Evolutionary conservation across 1,284 basidiomycete species (phyloP), one percentile per base, ranked within the genome.

Genomic region (Irpex rosettiformis): DNA sequence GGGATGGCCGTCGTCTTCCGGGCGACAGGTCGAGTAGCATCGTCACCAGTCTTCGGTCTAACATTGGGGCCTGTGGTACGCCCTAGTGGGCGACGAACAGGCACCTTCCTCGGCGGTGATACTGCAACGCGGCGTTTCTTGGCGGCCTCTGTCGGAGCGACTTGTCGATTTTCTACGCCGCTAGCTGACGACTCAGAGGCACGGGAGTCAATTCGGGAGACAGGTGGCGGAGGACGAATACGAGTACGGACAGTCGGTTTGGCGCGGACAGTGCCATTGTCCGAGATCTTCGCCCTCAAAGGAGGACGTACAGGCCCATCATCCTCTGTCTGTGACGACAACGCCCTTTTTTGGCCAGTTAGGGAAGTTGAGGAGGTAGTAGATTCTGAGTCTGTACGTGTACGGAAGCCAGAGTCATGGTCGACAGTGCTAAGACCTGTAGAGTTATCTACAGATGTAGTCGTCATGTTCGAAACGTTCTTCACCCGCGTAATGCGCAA

Each of bases 401-500:
- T 79, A 21, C 74, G 73, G 45, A 83, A 67, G 16, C 80, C 75
- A 1, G 78, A 79, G 45, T 70, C 73, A 56, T 77, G 70, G 57
- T 79, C 76, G 28, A 73, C 71, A 11, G 80, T 81, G 28, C 77
- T 78, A 33, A 84, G 65, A 5, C 74, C 72, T 10, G 80, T 81
- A 18, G 77, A 67, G 22, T 54, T 72, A 52, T 73, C 65, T 61
- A 74, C 74, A 21, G 71, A 69, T 56, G 75, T 43, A 52, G 57
- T 65, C 4, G 72, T 69, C 25, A 60, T 61, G 53, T 69, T 65
- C 8, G 69, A 67, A 25, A 65, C 28, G 42, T 62, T 64, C 16
- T 61, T 59, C 7, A 56, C 56, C 33, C 64, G 65, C 8, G 56
- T 61, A 42, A 66, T 52, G 5, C 59, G 60, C 61, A 75, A 66